Conservation (phyloP, 345 rosid species). For the Euphorbia pulcherrima region DNA sequence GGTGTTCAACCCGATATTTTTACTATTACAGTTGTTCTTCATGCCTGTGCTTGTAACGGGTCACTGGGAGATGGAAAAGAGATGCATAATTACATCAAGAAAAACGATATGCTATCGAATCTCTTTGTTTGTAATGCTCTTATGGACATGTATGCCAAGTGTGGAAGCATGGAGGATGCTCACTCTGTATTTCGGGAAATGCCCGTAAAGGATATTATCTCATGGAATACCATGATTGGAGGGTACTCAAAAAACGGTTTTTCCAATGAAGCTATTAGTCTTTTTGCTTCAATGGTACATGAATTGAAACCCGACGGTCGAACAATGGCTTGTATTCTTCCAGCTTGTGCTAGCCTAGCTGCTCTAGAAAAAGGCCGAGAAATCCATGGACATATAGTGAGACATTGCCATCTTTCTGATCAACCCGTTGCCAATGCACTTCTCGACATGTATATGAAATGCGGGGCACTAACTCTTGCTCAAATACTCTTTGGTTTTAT, state of each 20-base stretch:
- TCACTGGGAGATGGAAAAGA: slow-evolving; percentile 51
- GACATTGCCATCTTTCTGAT: slow-evolving; percentile 43
- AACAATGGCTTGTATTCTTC: slow-evolving; percentile 60
- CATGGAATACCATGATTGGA: slow-evolving; percentile 74
- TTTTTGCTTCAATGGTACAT: slow-evolving; percentile 42
- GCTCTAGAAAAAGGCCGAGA: slow-evolving; percentile 66
- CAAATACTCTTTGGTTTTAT: slow-evolving; percentile 49
- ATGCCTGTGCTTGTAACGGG: slow-evolving; percentile 58
- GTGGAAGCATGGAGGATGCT: slow-evolving; percentile 68
- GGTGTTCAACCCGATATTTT: slow-evolving; percentile 52
- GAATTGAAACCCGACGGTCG: slow-evolving; percentile 48
- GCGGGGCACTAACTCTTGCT: slow-evolving; percentile 56
- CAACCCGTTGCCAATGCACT: slow-evolving; percentile 58
- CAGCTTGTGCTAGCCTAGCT: slow-evolving; percentile 69
- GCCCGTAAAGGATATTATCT: slow-evolving; percentile 50
- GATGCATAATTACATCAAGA: slow-evolving; percentile 48
- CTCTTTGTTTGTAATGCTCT: slow-evolving; percentile 54
- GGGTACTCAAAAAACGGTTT: slow-evolving; percentile 59
- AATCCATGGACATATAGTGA: slow-evolving; percentile 52
- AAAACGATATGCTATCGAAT: slow-evolving; percentile 42
- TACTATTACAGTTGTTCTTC: slow-evolving; percentile 54
- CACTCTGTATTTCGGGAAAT: slow-evolving; percentile 42
- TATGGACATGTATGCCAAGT: slow-evolving; percentile 75
- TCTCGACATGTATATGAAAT: slow-evolving; percentile 64
- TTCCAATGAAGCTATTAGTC: slow-evolving; percentile 52